Conservation (phyloP, 2,329 filamentous ascomycete genomes). For the Diaporthe nobilis region DNA sequence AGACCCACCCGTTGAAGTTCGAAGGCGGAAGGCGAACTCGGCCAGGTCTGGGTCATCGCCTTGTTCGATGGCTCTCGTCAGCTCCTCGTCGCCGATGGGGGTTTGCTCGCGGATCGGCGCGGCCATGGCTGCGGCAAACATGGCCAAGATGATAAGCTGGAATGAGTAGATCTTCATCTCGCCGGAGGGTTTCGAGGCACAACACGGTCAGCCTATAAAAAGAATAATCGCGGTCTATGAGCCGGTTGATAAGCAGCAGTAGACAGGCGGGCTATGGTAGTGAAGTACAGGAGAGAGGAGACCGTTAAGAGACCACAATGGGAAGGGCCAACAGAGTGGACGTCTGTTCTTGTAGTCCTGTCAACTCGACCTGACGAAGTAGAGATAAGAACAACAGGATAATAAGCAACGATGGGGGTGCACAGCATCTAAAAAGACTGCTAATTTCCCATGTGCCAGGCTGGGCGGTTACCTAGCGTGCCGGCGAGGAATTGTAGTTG, state of each 20-base stretch:
- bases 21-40: constrained; percentile 18
- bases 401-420: constrained; percentile 1
- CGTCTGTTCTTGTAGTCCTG: not conserved
- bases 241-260: not conserved
- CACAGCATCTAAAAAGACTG: constrained; percentile 12
- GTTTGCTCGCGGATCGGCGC: constrained; percentile 1
- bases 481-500: not conserved
- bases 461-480: not conserved
- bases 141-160: not conserved
- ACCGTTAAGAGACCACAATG: not conserved
- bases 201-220: not conserved
- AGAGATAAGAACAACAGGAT: not conserved
- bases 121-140: not conserved
- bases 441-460: constrained; percentile 10
- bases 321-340: not conserved
- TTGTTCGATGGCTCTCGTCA: constrained; percentile 3
- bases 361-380: not conserved
- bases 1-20: not conserved
- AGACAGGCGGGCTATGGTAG: not conserved
- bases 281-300: not conserved
- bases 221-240: not conserved
- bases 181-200: not conserved
- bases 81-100: not conserved
- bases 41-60: not conserved
- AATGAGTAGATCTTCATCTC: constrained; percentile 3